A percentile compares a stretch with the other conserved stretches of the same genome.
phyloP scores from a whole-genome alignment of 768 basidiomycete genomes.

The Butyriboletus loyo region DNA sequence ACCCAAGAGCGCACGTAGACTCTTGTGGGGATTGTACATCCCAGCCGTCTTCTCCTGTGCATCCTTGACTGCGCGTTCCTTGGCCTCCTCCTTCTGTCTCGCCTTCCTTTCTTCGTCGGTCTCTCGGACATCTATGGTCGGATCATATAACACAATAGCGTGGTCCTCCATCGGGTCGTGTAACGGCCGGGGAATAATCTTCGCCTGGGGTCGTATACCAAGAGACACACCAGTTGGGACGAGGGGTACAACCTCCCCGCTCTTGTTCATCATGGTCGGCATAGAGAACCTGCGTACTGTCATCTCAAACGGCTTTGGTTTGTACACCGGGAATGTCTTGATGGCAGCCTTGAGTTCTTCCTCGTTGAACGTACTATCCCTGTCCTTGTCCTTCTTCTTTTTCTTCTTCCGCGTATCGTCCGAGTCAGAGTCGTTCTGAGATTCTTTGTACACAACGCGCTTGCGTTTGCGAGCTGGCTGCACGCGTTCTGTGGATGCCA shows the following conservation, averaged over 20 bases:
- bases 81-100: slow-evolving; percentile 70
- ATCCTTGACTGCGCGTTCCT: slow-evolving; percentile 58
- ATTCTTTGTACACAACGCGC: slow-evolving; percentile 81
- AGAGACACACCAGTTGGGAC: slow-evolving; percentile 68
- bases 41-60: slow-evolving; percentile 69
- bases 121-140: slow-evolving; percentile 90
- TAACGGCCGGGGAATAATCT: slow-evolving; percentile 84
- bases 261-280: slow-evolving; percentile 73
- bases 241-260: slow-evolving; percentile 58
- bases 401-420: slow-evolving; percentile 51
- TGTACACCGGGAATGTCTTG: slow-evolving; percentile 75
- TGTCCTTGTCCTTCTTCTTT: slow-evolving; percentile 63
- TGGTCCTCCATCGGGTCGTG: slow-evolving; percentile 98
- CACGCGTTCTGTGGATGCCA: slow-evolving; percentile 43
- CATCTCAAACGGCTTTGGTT: slow-evolving; percentile 72
- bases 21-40: slow-evolving; percentile 90
- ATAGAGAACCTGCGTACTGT: slow-evolving; percentile 70
- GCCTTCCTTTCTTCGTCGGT: slow-evolving; percentile 82
- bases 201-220: slow-evolving; percentile 78
- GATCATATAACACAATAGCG: slow-evolving; percentile 95
- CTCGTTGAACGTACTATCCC: slow-evolving; percentile 59
- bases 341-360: slow-evolving; percentile 60
- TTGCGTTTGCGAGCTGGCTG: slow-evolving; percentile 82
- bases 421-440: slow-evolving; percentile 57
- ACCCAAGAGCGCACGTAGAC: slow-evolving; percentile 73